Evolutionary conservation across 768 basidiomycete genomes (phyloP), one percentile per base, ranked within the genome.

Genomic region (Lactifluus volemus): DNA sequence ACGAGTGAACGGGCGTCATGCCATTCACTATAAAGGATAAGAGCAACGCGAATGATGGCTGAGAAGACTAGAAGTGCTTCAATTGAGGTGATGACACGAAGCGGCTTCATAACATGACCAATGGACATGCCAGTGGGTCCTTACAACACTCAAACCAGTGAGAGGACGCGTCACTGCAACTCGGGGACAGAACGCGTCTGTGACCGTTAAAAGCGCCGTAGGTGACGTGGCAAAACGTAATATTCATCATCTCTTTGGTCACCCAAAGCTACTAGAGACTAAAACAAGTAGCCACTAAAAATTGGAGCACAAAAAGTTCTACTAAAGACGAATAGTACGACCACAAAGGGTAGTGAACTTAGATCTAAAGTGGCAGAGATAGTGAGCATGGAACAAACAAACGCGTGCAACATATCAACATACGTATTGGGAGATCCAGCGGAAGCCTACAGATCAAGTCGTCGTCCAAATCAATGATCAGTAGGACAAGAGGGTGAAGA

Each of bases 381-480:
- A 54, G 55, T 61, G 21, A 53, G 53, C 17, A 29, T n/a, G 17
- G 65, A 21, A 64, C 62, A 4, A 32, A 65, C 60, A 4, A 12
- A 25, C 9, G 36, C 21, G n/a, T 29, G 36, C 14, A 12, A 21
- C 21, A 42, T 19, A 12, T 39, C 38, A 41, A 63, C 66, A 34
- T 72, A 95, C 92, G 76, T 97, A 97, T 95, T 95, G 94, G 65
- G 92, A 94, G 61, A 97, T 70, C 94, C 94, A 97, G 67, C 93
- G 86, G 89, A 96, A 93, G 61, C 88, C 87, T 89, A 60, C 39
- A 42, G n/a, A 15, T 21, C 30, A 25, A 11, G 21, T 19, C 32
- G 21, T 19, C 32, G 50, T 41, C 39, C 48, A 32, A 39, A 25
- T 44, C 51, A 30, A 51, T 9, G 11, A 44, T 41, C 30, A 49